Percentiles rank a stretch among this genome's conserved stretches.
Conservation (phyloP, 2,329 filamentous ascomycete genomes). For the Dactylellina sp. region DNA sequence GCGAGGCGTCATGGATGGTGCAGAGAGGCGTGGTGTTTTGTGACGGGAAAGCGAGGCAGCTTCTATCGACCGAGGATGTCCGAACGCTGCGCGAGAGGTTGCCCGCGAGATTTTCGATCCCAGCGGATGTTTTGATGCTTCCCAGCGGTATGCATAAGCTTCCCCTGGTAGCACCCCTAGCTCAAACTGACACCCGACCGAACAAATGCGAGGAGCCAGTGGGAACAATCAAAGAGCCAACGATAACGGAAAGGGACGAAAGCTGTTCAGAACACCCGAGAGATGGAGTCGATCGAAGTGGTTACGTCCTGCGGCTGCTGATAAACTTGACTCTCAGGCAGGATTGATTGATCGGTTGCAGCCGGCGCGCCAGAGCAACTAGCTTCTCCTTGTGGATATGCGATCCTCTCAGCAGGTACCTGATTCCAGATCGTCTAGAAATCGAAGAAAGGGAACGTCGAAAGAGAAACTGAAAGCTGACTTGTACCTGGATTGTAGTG, state of each 20-base stretch:
- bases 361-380: neutral
- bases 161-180: slow-evolving; percentile 26
- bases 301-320: neutral
- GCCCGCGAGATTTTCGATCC: slow-evolving; percentile 39
- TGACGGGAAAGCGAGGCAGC: slow-evolving; percentile 10
- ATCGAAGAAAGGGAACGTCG: too few species aligned
- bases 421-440: too few species aligned
- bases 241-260: neutral
- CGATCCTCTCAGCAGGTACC: too few species aligned
- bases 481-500: too few species aligned
- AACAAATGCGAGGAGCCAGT: slow-evolving; percentile 32
- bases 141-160: slow-evolving; percentile 49
- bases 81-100: slow-evolving; percentile 24
- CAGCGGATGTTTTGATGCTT: neutral
- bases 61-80: slow-evolving; percentile 56
- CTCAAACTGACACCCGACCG: slow-evolving; percentile 37
- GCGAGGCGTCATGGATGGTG: slow-evolving; percentile 35
- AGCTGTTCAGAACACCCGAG: slow-evolving; percentile 21
- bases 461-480: too few species aligned
- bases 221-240: neutral
- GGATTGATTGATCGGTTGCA: slow-evolving; percentile 1
- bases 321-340: neutral
- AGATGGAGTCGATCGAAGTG: slow-evolving; percentile 10
- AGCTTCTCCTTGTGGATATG: too few species aligned
- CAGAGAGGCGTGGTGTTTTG: slow-evolving; percentile 13